Percentiles rank a stretch among this genome's conserved stretches.
These are phyloP conservation scores for Schrenkiella parvula DNA, from an alignment of 345 rosid genomes.

Conservation along the genomic window DNA sequence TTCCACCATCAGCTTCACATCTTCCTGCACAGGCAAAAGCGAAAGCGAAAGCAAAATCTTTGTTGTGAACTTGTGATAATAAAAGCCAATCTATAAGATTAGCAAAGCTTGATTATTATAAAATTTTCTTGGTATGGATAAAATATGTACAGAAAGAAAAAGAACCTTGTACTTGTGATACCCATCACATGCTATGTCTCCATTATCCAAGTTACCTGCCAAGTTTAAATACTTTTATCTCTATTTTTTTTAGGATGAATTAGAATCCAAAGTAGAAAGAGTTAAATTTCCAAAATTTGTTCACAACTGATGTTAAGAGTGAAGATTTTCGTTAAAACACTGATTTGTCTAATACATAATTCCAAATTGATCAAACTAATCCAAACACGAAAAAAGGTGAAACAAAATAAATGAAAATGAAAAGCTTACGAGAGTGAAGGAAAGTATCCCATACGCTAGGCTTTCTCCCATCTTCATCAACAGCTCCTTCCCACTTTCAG, in stretches of 20 bases:
- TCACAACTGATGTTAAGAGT: too few species aligned
- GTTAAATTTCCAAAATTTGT: too few species aligned
- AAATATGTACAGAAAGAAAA: background rate
- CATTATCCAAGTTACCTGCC: slow-evolving; percentile 8
- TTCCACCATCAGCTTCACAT: background rate
- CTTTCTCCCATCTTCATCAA: slow-evolving; percentile 47
- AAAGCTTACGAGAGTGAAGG: slow-evolving; percentile 34
- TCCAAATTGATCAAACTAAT: too few species aligned
- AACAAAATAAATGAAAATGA: background rate
- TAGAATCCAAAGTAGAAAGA: too few species aligned
- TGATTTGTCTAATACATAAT: too few species aligned
- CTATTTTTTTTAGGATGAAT: too few species aligned
- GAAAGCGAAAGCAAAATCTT: too few species aligned
- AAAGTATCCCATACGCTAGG: slow-evolving; percentile 37
- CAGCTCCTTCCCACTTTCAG: slow-evolving; percentile 49
- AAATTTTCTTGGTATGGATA: too few species aligned
- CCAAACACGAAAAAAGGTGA: too few species aligned
- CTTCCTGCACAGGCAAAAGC: background rate
- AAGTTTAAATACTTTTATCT: too few species aligned
- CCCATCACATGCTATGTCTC: slow-evolving; percentile 50
- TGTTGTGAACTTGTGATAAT: background rate
- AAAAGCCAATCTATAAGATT: background rate
- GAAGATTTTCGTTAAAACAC: too few species aligned
- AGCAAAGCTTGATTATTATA: background rate
- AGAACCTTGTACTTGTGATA: slow-evolving; percentile 64